Evolutionary conservation across 192 early-diverging fungal species (phyloP), one percentile per base, ranked within the genome.

Genomic region (Fimicolochytrium jonesii): DNA sequence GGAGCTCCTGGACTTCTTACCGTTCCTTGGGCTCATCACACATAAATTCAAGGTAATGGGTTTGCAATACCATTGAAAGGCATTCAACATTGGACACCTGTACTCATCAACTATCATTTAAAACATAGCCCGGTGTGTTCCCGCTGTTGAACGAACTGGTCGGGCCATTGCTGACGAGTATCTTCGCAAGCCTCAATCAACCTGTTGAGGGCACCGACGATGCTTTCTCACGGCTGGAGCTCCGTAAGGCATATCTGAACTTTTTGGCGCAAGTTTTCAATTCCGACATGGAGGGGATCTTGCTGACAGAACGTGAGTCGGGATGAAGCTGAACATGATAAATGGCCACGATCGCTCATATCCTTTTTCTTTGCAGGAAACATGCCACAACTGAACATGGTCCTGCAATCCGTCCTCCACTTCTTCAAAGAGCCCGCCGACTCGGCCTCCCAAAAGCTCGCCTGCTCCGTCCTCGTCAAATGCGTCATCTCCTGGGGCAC

Each of bases 31-130:
- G 13, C 77, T 87, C 49, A 74, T 93, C 48, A 85, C 89, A n/a
- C 87, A 92, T 77, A 94, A 95, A 72, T 95, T 92, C 76, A 92
- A 93, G 79, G 86, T 87, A 48, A 55, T n/a, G n/a, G n/a, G 71
- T 49, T 63, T 71, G 9, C 74, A 45, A 36, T 7, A 47, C 10
- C 10, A 17, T 39, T 39, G 7, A 17, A 39, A 39, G 37, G 37
- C 37, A 17, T 39, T 0, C 20, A 13, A 23, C 17, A 22, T 32
- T 10, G 13, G 5, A 32, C 33, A 1, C 4, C 7, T 33, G 22
- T 55, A 3, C 33, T 55, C 17, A 33, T 3, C 18, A 13, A n/a
- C n/a, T n/a, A n/a, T n/a, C n/a, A n/a, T n/a, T n/a, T n/a, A n/a
- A 17, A 49, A 0, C 1, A 13, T 53, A 85, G 80, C 75, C 82